Evolutionary conservation across 345 rosid genomes (phyloP).

Genomic region (Gossypium turneri): DNA sequence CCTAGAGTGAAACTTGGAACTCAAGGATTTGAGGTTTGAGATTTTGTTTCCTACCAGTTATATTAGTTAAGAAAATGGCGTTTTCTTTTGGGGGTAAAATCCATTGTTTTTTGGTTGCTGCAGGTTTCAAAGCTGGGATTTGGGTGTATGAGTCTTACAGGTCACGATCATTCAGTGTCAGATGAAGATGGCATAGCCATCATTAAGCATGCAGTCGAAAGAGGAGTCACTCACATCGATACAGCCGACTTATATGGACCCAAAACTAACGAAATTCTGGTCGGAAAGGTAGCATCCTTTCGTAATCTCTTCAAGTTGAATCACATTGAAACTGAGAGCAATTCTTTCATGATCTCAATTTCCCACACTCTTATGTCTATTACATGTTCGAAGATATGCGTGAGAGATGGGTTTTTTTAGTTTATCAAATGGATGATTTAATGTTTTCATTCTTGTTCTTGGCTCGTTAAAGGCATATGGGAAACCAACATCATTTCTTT

Average conservation of each 20-base stretch:
- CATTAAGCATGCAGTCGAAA: neutral
- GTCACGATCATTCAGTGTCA: neutral
- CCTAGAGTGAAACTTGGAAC: constrained; percentile 14
- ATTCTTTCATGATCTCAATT: no score
- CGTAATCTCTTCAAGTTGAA: no score
- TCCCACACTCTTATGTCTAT: neutral
- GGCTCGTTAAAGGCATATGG: neutral
- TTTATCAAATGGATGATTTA: neutral
- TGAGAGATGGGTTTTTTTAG: neutral
- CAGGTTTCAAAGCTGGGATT: neutral
- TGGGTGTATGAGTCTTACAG: neutral
- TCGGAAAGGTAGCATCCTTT: neutral
- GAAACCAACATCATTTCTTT: neutral
- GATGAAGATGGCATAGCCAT: neutral
- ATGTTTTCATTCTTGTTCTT: no score
- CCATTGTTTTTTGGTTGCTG: neutral
- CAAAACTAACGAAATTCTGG: neutral
- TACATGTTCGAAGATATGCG: neutral
- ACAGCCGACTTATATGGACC: neutral
- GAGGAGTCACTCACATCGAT: neutral
- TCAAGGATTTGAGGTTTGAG: constrained; percentile 10
- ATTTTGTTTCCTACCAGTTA: neutral
- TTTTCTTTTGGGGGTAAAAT: neutral
- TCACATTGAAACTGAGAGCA: no score
- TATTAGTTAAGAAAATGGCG: neutral